Evolutionary conservation across 2,329 filamentous ascomycete genomes (phyloP), one percentile per base, ranked within the genome.

Genomic region (Trichophaea hybrida): DNA sequence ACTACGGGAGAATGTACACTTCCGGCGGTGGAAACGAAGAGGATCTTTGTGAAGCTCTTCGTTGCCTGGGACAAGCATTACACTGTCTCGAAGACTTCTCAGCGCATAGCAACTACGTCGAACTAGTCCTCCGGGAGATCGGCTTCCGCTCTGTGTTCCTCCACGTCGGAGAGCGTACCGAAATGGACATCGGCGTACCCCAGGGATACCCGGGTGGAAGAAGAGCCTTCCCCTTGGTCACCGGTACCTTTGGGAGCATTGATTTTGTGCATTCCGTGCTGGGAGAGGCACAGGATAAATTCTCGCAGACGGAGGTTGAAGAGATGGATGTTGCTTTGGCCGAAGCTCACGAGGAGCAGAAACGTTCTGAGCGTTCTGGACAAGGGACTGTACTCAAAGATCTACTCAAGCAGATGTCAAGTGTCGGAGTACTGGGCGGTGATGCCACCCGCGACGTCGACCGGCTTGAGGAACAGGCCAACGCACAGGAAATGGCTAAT

Each of bases 61-160:
- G 87, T 60, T 88, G 84, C 62, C 76, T 90, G 0, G 86, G 86
- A 0, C 86, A 89, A 70, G 81, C 83, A 2, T 76, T 89, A 31
- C 86, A 90, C 71, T 87, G 83, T 50, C 77, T 90, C 69, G 86
- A 90, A 79, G 90, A 93, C 80, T 75, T 65, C 84, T 83, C 83
- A 52, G 86, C 86, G 1, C 86, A 91, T 72, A 88, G 84, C 69
- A 91, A 91, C 73, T 93, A 91, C 72, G 84, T 82, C 67, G 87
- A 93, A 71, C 77, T 91, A 61, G 84, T 80, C 4, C 76, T 93
- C 33, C 79, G 83, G 33, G 87, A 93, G 70, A 76, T 88, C 62
- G 85, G 85, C 1, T 61, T 77, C 94, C 54, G 88, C 89, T 77
- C 80, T 34, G 82, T 91, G 17, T 91, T 89, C 66, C 75, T 86